phyloP scores from a whole-genome alignment of 306 rosid genomes.

The Castanospermum australe region DNA sequence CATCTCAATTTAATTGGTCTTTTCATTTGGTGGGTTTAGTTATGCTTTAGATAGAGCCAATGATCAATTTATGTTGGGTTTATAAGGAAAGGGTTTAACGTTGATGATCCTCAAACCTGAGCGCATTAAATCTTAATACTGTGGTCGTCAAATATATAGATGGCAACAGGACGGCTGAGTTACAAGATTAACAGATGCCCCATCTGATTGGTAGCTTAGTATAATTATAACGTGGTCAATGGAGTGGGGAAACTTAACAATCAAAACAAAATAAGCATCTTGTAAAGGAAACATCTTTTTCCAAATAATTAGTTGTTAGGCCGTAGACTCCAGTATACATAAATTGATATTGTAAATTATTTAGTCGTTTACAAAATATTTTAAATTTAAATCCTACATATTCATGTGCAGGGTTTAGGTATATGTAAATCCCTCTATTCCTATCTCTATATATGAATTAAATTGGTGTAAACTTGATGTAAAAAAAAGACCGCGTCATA shows the following conservation, averaged over 20 bases:
- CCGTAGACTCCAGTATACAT: neutral
- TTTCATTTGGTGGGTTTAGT: conserved; percentile 4
- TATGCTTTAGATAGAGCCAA: neutral
- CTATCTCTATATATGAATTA: neutral
- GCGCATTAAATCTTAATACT: neutral
- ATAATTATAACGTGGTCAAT: neutral
- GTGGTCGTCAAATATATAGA: neutral
- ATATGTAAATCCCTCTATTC: neutral
- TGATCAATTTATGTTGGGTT: neutral
- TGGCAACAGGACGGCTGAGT: neutral
- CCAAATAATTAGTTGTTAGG: neutral
- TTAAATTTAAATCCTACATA: neutral
- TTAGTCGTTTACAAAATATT: neutral
- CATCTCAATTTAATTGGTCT: neutral
- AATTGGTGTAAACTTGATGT: no score
- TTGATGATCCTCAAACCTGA: neutral
- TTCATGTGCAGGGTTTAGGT: conserved; percentile 19
- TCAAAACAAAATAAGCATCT: neutral
- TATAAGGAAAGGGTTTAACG: neutral
- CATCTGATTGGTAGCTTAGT: neutral
- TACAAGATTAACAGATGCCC: neutral
- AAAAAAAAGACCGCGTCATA: conserved; percentile 25
- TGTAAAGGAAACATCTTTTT: conserved; percentile 1
- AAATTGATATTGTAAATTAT: neutral
- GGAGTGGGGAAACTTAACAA: neutral